Evolutionary conservation across 805 yeast species (phyloP), one percentile per base, ranked within the genome.

Genomic region (Clavispora asparagi): DNA sequence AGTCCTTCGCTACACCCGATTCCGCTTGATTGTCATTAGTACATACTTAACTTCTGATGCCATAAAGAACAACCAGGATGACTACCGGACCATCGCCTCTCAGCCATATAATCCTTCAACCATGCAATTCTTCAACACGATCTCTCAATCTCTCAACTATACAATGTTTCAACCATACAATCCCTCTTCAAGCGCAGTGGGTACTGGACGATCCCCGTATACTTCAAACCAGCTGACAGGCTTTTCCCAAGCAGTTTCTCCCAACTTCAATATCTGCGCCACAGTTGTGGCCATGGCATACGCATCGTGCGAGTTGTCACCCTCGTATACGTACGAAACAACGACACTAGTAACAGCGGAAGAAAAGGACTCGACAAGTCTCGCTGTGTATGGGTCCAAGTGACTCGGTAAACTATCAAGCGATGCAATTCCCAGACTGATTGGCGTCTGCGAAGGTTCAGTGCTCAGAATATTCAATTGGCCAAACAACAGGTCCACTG

Each of bases 141-240:
- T n/a, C n/a, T n/a, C n/a, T n/a, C n/a, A n/a, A n/a, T n/a, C n/a
- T n/a, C 5, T 19, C 23, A 19, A 19, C 23, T 5, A 19, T 19
- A 5, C 23, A 19, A 19, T 19, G n/a, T n/a, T 16, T 53, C 46
- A 83, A 30, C 85, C 82, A 55, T 76, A 91, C 29, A 91, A 64
- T 2, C 97, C 96, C 39, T 82, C 83, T 58, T 89, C 95, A 52
- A 85, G 62, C 0, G 94, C 84, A 26, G 70, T 51, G 0, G 92
- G 88, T 3, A 81, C 66, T 3, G 82, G 81, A 54, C 74, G 79
- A 48, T 75, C 79, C 1, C 98, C 98, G 57, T 91, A 91, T 0
- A 86, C 85, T 2, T 95, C 89, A 7, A 63, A 61, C 98, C 98
- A 91, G 32, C 96, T 86, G 13, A 73, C 67, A 0, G 98, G 97